Evolutionary conservation across 2,329 filamentous ascomycete genomes (phyloP).

Genomic region (Pyrenophora teres): DNA sequence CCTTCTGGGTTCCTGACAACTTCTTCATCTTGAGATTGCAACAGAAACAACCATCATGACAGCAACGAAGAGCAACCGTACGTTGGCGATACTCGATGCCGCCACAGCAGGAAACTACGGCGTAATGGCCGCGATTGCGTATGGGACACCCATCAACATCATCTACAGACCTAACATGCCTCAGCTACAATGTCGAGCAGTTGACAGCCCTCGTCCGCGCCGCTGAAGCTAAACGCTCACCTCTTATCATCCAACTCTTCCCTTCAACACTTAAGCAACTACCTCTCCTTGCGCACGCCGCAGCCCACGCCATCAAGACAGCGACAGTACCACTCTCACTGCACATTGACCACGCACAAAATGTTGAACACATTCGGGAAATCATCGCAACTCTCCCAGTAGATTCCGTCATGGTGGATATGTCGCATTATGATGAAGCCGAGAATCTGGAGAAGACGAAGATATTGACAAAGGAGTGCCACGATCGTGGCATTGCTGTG

Average conservation of each 20-base stretch:
- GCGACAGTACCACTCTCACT: conserved; percentile 51
- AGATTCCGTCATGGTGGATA: conserved; percentile 78
- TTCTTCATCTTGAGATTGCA: not conserved
- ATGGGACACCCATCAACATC: not conserved
- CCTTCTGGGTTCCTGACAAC: conserved; percentile 4
- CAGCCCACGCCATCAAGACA: conserved; percentile 48
- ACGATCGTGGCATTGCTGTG: conserved; percentile 66
- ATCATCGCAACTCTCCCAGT: conserved; percentile 60
- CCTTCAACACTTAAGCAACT: conserved; percentile 71
- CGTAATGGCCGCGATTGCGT: conserved; percentile 56
- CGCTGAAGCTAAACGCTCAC: conserved; percentile 42
- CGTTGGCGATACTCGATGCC: conserved; percentile 58
- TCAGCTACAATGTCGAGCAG: conserved; percentile 45
- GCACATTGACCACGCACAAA: conserved; percentile 56
- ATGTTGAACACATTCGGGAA: conserved; percentile 49
- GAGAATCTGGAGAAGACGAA: conserved; percentile 69
- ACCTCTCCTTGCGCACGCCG: conserved; percentile 53
- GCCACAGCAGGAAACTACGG: conserved; percentile 62
- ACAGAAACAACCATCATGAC: conserved; percentile 17
- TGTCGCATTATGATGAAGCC: conserved; percentile 73
- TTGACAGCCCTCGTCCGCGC: conserved; percentile 42
- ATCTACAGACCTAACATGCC: conserved; percentile 2
- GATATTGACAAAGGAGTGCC: conserved; percentile 65
- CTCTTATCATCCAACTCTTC: conserved; percentile 46
- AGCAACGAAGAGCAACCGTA: conserved; percentile 31